A percentile compares a stretch with the other conserved stretches of the same genome.
phyloP scores from a whole-genome alignment of 495 filamentous ascomycete species.

The Aspergillus mulundensis region DNA sequence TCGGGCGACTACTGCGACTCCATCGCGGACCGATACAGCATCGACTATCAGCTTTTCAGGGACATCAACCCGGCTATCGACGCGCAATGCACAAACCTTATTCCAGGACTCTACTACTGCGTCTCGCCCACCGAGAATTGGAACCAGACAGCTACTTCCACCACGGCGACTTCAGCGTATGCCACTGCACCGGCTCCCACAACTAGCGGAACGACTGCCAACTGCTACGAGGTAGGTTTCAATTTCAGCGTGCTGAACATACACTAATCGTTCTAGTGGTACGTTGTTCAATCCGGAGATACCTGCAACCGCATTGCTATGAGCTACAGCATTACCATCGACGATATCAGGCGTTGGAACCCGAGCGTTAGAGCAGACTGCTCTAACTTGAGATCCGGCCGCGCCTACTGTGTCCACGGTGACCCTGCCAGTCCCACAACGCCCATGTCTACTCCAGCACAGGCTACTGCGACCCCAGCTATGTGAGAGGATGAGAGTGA shows the following conservation, averaged over 20 bases:
- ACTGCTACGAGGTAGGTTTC: conserved; percentile 6
- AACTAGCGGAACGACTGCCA: background rate
- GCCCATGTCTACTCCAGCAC: background rate
- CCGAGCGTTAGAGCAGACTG: conserved; percentile 6
- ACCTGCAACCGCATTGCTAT: conserved; percentile 2
- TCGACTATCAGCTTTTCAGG: conserved; percentile 4
- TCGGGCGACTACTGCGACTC: conserved; percentile 10
- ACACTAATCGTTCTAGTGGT: conserved; percentile 6
- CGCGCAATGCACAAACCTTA: conserved; percentile 11
- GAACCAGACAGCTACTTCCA: conserved; percentile 7
- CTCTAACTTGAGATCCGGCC: conserved; percentile 6
- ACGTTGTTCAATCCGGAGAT: conserved; percentile 11
- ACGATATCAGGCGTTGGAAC: background rate
- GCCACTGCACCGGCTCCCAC: conserved; percentile 7
- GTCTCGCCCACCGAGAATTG: conserved; percentile 6
- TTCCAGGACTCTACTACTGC: conserved; percentile 11
- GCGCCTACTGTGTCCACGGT: conserved; percentile 10
- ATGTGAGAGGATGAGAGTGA: too few species aligned
- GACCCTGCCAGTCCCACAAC: background rate
- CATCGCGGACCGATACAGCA: conserved; percentile 5
- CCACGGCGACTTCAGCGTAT: background rate
- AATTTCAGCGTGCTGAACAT: background rate
- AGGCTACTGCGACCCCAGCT: background rate
- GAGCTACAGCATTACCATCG: background rate
- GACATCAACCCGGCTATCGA: conserved; percentile 13